Evolutionary conservation across 2,329 filamentous ascomycete genomes (phyloP).

Genomic region (Cladosporium sphaerospermum): DNA sequence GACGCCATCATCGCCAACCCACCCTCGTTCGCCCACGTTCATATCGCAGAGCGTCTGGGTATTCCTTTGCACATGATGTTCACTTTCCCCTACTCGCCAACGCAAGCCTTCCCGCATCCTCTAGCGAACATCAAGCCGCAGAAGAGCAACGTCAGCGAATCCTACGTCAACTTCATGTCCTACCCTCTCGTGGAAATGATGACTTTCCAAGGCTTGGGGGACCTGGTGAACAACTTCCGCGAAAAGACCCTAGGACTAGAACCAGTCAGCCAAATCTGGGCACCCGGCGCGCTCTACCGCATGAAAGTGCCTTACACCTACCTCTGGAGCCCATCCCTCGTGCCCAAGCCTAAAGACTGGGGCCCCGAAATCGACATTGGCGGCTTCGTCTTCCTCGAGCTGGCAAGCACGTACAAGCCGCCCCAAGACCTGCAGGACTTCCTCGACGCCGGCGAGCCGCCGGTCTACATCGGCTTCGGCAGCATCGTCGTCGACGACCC

Average conservation of each 20-base stretch:
- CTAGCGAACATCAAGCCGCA: constrained; percentile 69
- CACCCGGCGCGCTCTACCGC: constrained; percentile 69
- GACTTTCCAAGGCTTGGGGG: constrained; percentile 86
- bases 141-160: constrained; percentile 62
- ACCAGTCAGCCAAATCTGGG: constrained; percentile 72
- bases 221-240: constrained; percentile 83
- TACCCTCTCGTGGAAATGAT: constrained; percentile 85
- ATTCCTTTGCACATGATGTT: constrained; percentile 83
- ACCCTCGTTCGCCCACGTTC: constrained; percentile 69
- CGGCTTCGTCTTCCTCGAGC: constrained; percentile 69
- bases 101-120: constrained; percentile 78
- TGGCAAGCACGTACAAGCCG: constrained; percentile 61
- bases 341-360: constrained; percentile 75
- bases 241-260: constrained; percentile 69
- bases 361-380: constrained; percentile 64
- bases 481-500: constrained; percentile 77
- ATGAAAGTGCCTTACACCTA: constrained; percentile 81
- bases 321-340: constrained; percentile 78
- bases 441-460: constrained; percentile 62
- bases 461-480: constrained; percentile 77
- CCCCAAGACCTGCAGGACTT: constrained; percentile 61
- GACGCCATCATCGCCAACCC: constrained; percentile 76
- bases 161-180: constrained; percentile 72
- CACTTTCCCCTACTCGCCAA: constrained; percentile 90
- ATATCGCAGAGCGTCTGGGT: constrained; percentile 68